Evolutionary conservation across 2,329 filamentous ascomycete species (phyloP), one percentile per base, ranked within the genome.

Genomic region (Alternaria tenuissima): DNA sequence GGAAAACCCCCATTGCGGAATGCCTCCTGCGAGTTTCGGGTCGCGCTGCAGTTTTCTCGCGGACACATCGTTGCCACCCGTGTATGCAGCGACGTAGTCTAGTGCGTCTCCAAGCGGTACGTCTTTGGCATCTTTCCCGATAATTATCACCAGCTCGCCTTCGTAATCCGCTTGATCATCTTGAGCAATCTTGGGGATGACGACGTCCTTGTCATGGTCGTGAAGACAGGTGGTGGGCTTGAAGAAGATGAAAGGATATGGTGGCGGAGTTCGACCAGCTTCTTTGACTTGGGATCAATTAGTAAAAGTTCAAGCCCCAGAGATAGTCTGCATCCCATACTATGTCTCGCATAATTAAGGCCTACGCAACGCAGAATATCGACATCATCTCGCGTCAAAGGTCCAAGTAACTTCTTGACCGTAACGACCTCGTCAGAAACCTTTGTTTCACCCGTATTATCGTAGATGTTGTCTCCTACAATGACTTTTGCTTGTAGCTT

Each of bases 11-110:
- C 51, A 53, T 41, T 53, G 51, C 11, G 51, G 51, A n/a, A 53
- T 38, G 42, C 20, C 20, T n/a, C 51, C 36, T 18, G 54, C 43
- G 8, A 39, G 22, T 5, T 32, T 22, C 16, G 54, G 18, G 8
- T 51, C 32, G 8, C 47, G 18, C 39, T 78, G 69, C 48, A 79
- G 72, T 52, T 83, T 81, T 0, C 85, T 78, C 0, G 81, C 78
- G 0, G 83, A 83, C 1, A 87, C 72, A 58, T 87, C 84, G 55
- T 87, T 87, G 8, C 81, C 82, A 11, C 69, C 72, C 0, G 82
- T 85, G 63, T 85, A 87, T 1, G 78, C 85, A 0, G 80, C 79
- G 3, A 87, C 75, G 55, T 84, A 84, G 0, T 76, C 70, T 4
- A 82, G 64, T 0, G 83, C 83, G 1, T 81, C 67, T 0, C 73